Percentiles rank a stretch among this genome's conserved stretches.
Evolutionary conservation across 2,329 filamentous ascomycete species (phyloP).

Genomic region (Colletotrichum tropicale): DNA sequence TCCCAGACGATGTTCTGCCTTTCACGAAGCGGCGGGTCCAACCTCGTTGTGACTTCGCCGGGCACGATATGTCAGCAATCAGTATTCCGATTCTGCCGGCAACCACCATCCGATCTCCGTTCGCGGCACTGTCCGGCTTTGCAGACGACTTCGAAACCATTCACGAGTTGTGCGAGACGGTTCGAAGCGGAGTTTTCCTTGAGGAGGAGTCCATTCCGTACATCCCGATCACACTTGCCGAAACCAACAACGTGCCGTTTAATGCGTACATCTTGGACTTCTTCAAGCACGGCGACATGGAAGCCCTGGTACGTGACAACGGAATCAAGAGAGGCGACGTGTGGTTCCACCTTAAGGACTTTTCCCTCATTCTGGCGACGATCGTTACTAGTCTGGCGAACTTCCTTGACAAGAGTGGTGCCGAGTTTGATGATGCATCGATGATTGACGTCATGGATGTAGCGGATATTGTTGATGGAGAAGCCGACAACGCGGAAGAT

Average conservation of each 20-base stretch:
- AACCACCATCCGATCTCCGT: constrained; percentile 65
- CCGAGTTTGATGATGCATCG: constrained; percentile 27
- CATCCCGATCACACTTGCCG: constrained; percentile 64
- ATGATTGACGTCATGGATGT: constrained; percentile 48
- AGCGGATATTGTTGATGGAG: constrained; percentile 45
- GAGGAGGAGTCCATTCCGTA: constrained; percentile 77
- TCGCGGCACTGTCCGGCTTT: constrained; percentile 73
- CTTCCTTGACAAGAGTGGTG: constrained; percentile 45
- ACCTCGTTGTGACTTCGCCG: background rate
- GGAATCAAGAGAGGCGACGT: constrained; percentile 69
- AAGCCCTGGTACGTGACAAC: constrained; percentile 67
- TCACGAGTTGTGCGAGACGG: constrained; percentile 68
- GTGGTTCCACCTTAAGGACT: constrained; percentile 73
- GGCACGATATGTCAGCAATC: background rate
- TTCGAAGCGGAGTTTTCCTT: constrained; percentile 73
- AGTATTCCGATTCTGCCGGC: constrained; percentile 32
- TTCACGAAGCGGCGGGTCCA: constrained; percentile 46
- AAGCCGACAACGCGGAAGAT: constrained; percentile 21
- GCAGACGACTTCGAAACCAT: constrained; percentile 68
- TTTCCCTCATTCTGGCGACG: constrained; percentile 66
- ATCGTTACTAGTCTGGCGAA: constrained; percentile 70
- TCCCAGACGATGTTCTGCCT: constrained; percentile 60
- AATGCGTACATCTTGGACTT: constrained; percentile 79
- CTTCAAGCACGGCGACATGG: constrained; percentile 72
- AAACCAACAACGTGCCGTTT: constrained; percentile 50